These are phyloP conservation scores for Blakeslea trispora DNA, from an alignment of 371 early-diverging fungal genomes.

Conservation along the genomic window DNA sequence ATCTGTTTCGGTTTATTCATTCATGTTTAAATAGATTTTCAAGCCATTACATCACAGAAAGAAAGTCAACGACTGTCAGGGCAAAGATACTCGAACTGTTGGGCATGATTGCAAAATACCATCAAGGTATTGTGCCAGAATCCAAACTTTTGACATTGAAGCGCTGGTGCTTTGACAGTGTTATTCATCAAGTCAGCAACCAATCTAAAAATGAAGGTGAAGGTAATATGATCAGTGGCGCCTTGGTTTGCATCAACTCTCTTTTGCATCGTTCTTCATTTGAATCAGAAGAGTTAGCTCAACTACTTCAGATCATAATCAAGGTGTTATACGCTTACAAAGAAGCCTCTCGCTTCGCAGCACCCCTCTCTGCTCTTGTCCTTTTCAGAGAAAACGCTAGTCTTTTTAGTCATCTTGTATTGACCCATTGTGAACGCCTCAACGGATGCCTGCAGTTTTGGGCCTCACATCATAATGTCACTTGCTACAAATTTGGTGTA, in stretches of 20 bases:
- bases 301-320: slow-evolving; percentile 5
- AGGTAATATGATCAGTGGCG: slow-evolving; percentile 33
- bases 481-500: slow-evolving; percentile 12
- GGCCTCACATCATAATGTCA: slow-evolving; percentile 52
- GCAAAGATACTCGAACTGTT: slow-evolving; percentile 51
- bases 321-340: not conserved
- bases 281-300: slow-evolving; percentile 8
- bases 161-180: slow-evolving; percentile 43
- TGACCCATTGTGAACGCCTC: slow-evolving; percentile 45
- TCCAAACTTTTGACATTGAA: slow-evolving; percentile 19
- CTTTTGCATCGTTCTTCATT: slow-evolving; percentile 30
- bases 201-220: slow-evolving; percentile 20
- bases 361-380: slow-evolving; percentile 53
- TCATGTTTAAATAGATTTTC: slow-evolving; percentile 21
- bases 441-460: slow-evolving; percentile 47
- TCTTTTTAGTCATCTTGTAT: slow-evolving; percentile 47
- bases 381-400: slow-evolving; percentile 56
- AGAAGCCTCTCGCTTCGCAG: slow-evolving; percentile 6
- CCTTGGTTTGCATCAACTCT: slow-evolving; percentile 42
- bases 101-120: slow-evolving; percentile 43
- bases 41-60: slow-evolving; percentile 14
- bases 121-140: slow-evolving; percentile 29
- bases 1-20: not conserved
- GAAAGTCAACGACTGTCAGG: slow-evolving; percentile 33
- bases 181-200: slow-evolving; percentile 10